phyloP scores from a whole-genome alignment of 768 basidiomycete species.

The Suillus tomentosus region DNA sequence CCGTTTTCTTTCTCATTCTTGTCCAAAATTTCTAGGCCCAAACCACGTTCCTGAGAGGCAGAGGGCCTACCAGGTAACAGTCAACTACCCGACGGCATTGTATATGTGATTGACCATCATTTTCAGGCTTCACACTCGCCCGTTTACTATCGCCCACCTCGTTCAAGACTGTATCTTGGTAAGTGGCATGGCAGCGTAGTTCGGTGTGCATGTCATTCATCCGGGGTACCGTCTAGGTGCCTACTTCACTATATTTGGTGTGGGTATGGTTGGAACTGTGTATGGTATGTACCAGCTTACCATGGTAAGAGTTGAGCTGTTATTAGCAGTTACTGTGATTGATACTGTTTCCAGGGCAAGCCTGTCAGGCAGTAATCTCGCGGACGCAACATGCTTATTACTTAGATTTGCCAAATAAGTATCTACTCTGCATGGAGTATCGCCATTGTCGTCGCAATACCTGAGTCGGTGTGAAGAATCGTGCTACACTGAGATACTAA shows the following conservation, averaged over 20 bases:
- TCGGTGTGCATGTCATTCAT: constrained; percentile 11
- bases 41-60: constrained; percentile 70
- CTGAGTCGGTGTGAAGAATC: constrained; percentile 6
- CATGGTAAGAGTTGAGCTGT: constrained; percentile 36
- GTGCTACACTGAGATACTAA: not conserved
- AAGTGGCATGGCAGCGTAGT: constrained; percentile 20
- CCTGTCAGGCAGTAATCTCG: constrained; percentile 20
- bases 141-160: constrained; percentile 61
- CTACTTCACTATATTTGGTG: constrained; percentile 54
- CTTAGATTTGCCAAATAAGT: constrained; percentile 5
- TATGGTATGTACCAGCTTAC: constrained; percentile 52
- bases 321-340: not conserved
- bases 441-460: constrained; percentile 13
- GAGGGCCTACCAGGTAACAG: constrained; percentile 61
- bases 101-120: constrained; percentile 14
- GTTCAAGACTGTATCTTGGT: constrained; percentile 69
- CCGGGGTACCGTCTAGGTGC: constrained; percentile 39
- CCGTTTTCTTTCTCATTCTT: not conserved
- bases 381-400: not conserved
- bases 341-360: constrained; percentile 26
- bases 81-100: not conserved
- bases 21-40: constrained; percentile 45
- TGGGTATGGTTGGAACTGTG: constrained; percentile 54
- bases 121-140: constrained; percentile 45
- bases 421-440: constrained; percentile 13